These are phyloP conservation scores for Irpex sp. DNA, from an alignment of 1,284 basidiomycete species.

Conservation along the genomic window DNA sequence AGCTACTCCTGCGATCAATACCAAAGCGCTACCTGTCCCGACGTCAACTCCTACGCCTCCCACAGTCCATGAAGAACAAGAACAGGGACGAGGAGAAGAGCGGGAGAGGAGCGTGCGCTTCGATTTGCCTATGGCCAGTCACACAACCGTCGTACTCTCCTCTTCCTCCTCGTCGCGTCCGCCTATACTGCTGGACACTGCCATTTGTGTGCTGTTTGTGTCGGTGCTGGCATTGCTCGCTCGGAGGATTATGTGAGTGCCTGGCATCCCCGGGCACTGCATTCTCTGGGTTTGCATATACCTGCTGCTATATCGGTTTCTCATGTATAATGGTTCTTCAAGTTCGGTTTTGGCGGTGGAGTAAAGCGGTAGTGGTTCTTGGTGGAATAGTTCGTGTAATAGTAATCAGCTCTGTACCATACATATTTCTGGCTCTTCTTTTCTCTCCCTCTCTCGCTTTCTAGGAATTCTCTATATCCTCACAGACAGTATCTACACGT, in stretches of 20 bases:
- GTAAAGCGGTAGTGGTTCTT: no score
- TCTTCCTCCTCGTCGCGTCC: conserved; percentile 31
- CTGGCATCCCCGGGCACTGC: no score
- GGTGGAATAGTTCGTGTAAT: neutral
- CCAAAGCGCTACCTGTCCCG: neutral
- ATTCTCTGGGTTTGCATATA: neutral
- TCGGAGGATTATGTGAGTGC: conserved; percentile 35
- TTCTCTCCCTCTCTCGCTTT: neutral
- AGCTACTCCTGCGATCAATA: neutral
- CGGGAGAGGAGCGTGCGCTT: neutral
- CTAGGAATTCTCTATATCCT: neutral
- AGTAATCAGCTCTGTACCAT: neutral
- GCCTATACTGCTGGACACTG: conserved; percentile 61
- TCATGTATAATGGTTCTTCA: no score
- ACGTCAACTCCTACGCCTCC: neutral
- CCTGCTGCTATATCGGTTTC: neutral
- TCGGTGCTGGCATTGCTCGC: conserved; percentile 58
- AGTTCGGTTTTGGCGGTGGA: neutral
- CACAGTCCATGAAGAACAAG: neutral
- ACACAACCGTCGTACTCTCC: neutral
- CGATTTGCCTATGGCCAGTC: neutral
- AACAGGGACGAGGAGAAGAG: neutral
- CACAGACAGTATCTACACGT: neutral
- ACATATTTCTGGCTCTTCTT: neutral
- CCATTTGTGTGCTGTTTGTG: conserved; percentile 62